Evolutionary conservation across 805 yeast genomes (phyloP).

Genomic region (Novakomyces olei): DNA sequence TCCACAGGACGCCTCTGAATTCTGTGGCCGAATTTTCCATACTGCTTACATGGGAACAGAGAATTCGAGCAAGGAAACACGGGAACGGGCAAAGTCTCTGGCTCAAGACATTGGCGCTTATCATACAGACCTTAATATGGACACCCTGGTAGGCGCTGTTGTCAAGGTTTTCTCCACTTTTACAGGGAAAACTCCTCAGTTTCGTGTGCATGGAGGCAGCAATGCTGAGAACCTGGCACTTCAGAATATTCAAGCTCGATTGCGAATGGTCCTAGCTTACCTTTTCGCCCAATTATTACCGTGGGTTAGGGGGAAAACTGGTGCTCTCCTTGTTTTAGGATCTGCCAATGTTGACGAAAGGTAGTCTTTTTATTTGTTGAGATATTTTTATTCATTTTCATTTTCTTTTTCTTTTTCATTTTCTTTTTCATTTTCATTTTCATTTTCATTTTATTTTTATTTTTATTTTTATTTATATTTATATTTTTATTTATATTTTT

Average conservation of each 20-base stretch:
- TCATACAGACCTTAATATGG: conserved; percentile 86
- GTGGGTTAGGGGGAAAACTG: conserved; percentile 60
- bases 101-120: conserved; percentile 63
- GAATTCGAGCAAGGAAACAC: conserved; percentile 75
- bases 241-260: conserved; percentile 90
- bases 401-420: no score
- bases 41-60: conserved; percentile 91
- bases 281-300: conserved; percentile 86
- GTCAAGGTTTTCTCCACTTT: conserved; percentile 61
- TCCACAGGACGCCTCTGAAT: conserved; percentile 54
- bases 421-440: no score
- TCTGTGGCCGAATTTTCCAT: conserved; percentile 58
- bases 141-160: conserved; percentile 51
- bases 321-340: conserved; percentile 77
- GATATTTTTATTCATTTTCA: no score
- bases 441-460: no score
- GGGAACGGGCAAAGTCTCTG: conserved; percentile 56
- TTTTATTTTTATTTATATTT: no score
- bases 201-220: conserved; percentile 83
- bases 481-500: no score
- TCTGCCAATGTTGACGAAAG: conserved; percentile 92
- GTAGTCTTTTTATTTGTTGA: not conserved
- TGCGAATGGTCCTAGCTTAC: conserved; percentile 85
- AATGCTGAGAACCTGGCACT: conserved; percentile 78
- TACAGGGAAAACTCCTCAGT: conserved; percentile 74